Base-by-base conservation (phyloP, 2,329 filamentous ascomycete genomes). In the Drechslerella stenobrocha region DNA sequence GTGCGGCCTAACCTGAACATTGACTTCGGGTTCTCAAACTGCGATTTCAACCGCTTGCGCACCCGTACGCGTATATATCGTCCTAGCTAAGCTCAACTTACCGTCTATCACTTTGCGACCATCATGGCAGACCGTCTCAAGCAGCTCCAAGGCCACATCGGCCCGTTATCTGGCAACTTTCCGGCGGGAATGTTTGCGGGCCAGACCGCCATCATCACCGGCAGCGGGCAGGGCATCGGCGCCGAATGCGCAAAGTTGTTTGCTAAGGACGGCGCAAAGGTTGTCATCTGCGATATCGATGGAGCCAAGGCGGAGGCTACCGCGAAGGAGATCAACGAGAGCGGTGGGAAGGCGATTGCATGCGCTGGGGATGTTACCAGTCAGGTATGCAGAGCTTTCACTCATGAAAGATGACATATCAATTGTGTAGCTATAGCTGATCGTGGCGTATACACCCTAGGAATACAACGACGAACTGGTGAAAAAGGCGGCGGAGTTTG, bases 181-280 rank as follows among this genome's bases (percentile, higher is more conserved):
- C 89, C 90, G 34, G 82, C 83, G 74, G 90, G 90, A 63, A 80
- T 95, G 76, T 83, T 95, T 56, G 82, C 82, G 26, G 87, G 87
- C 52, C 89, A 95, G 76, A 84, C 87, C 13, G 90, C 90, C 74
- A 95, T 96, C 76, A 87, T 95, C 75, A 96, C 90, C 1, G 89
- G 90, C 44, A 85, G 86, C 15, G 89, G 88, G 6, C 89, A 95
- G 76, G 90, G 90, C 65, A 95, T 95, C 75, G 90, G 90, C 22
- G 90, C 89, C 24, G 90, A 95, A 78, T 82, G 87, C 28, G 90
- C 90, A 5, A 81, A 85, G 7, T 78, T 95, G 2, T 95, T 95
- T 74, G 89, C 89, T 9, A 92, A 90, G 66, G 89, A 96, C 77
- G 90, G 90, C 22, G 89, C 90, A 13, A 90, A 87, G 75, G 89